Evolutionary conservation across 352 stramenopile species (phyloP).

Genomic region (Globisporangium splendens): DNA sequence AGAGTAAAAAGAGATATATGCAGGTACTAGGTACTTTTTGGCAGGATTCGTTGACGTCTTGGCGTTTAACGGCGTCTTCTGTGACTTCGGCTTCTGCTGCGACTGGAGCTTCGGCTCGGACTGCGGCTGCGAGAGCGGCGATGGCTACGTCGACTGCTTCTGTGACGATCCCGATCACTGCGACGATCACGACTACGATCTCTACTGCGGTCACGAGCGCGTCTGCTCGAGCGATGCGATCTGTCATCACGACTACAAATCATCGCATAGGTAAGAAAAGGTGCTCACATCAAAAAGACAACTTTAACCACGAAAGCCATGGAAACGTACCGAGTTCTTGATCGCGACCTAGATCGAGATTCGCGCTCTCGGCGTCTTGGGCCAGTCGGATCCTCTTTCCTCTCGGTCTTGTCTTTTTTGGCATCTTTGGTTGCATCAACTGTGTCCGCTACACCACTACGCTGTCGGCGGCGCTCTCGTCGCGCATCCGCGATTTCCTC

Average conservation of each 20-base stretch:
- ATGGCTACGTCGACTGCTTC: conserved; percentile 27
- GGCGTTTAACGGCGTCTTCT: conserved; percentile 25
- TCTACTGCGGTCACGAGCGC: conserved; percentile 12
- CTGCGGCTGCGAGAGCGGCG: conserved; percentile 24
- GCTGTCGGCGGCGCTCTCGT: conserved; percentile 19
- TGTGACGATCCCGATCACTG: conserved; percentile 15
- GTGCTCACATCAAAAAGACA: no score
- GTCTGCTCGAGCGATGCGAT: conserved; percentile 7
- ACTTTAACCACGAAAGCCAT: neutral
- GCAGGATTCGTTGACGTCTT: neutral
- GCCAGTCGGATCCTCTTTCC: neutral
- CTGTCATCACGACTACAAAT: conserved; percentile 7
- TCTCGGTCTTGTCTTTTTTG: conserved; percentile 8
- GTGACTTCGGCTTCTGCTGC: conserved; percentile 41
- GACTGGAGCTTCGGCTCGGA: conserved; percentile 25
- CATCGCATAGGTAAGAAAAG: no score
- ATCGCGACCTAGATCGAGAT: conserved; percentile 20
- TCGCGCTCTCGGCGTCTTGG: conserved; percentile 15
- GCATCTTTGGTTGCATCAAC: neutral
- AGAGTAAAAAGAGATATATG: conserved; percentile 6
- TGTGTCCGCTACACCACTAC: conserved; percentile 6
- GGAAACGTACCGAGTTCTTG: conserved; percentile 13
- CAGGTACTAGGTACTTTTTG: conserved; percentile 3
- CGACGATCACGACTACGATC: conserved; percentile 27
- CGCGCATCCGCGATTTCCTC: conserved; percentile 55